Percentiles rank a stretch among this genome's conserved stretches.
Evolutionary conservation across 2,329 filamentous ascomycete species (phyloP).

Genomic region (Xylaria sp.): DNA sequence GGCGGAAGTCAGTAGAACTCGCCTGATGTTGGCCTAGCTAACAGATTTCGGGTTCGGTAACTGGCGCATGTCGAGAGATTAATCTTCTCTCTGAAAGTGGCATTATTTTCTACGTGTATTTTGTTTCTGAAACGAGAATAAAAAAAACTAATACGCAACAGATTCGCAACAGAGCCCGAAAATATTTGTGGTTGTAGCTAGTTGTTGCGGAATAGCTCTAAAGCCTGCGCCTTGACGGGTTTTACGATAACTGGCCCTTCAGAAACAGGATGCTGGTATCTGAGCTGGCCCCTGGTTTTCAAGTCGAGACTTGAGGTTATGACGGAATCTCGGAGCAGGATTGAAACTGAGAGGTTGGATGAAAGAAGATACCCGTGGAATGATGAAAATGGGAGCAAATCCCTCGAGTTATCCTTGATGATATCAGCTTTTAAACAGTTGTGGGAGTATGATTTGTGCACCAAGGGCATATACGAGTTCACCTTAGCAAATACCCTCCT

Average conservation of each 20-base stretch:
- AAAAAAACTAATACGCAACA: slow-evolving; percentile 18
- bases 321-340: not conserved
- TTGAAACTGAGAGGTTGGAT: not conserved
- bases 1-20: slow-evolving; percentile 69
- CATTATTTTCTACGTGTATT: not conserved
- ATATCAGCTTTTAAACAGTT: not conserved
- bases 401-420: not conserved
- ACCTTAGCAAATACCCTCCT: not conserved
- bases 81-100: slow-evolving; percentile 66
- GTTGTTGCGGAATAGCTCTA: too few relatives aligned
- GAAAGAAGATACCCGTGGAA: not conserved
- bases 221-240: not conserved
- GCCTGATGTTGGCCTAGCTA: slow-evolving; percentile 47
- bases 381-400: not conserved
- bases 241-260: not conserved
- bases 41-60: slow-evolving; percentile 41
- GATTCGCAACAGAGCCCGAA: too few relatives aligned
- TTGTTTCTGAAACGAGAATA: not conserved
- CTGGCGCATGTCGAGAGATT: slow-evolving; percentile 56
- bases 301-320: not conserved
- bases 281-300: not conserved
- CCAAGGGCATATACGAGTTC: not conserved
- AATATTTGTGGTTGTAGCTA: not conserved
- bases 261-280: not conserved
- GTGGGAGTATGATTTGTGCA: not conserved